Base-by-base conservation (phyloP, 768 basidiomycete species). In the Leccinum boreale region DNA sequence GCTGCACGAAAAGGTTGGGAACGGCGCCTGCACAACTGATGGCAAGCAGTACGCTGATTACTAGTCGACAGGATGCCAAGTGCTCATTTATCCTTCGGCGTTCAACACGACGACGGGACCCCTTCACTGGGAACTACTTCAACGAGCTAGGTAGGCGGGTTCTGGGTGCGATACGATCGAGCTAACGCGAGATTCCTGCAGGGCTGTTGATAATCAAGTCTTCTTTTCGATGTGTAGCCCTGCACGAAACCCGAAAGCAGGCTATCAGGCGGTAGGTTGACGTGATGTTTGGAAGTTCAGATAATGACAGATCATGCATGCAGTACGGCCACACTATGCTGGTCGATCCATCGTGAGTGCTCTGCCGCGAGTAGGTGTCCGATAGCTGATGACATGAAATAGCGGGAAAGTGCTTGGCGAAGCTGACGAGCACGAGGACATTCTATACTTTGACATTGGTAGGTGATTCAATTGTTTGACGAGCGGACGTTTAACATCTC, bases 51-150 rank as follows among this genome's bases (percentile, higher is more conserved):
- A 45, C 11, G 29, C 63, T 64, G 10, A 50, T 58, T 49, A 14
- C 21, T 53, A 23, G 28, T 50, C 56, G 21, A 65, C 31, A 93
- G 93, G 94, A 1, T 93, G 90, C 62, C 86, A 95, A 55, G 80
- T 90, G 8, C 82, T 97, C 63, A 82, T 98, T 53, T 98, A 98
- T 72, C 97, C 97, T 0, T 85, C 86, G 11, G 97, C 97, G 14
- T 98, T 99, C 82, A 99, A 98, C 70, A 75, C 85, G 66, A 97
- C 94, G 4, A 98, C 97, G 0, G 97, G 97, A 0, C 95, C 95
- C 1, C 75, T 97, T 49, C 94, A 98, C 71, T 99, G 97, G 97
- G 91, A 94, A 64, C 78, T 99, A 3, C 79, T 99, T 21, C 91
- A 92, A 67, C 82, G 90, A 51, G 86, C 87, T 56, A 78, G 94